Evolutionary conservation across 208 protist genomes (phyloP), one percentile per base, ranked within the genome.

Genomic region (Leishmania gerbilli): DNA sequence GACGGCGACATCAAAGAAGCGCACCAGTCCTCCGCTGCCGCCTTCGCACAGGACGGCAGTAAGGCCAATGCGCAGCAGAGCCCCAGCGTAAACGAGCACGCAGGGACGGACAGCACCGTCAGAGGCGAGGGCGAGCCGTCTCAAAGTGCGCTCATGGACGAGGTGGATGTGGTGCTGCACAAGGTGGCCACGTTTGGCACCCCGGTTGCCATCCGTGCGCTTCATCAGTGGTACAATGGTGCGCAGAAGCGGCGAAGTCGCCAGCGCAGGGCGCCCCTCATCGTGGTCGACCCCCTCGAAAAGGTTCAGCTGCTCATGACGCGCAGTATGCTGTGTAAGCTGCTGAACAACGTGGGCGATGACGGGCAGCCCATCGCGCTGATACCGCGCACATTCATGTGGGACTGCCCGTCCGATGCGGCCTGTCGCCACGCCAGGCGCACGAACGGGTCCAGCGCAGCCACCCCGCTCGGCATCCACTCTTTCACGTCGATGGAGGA

Each of bases 131-230:
- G 24, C 11, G 71, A 74, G 24, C 58, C 62, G 6, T 64, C 77
- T 53, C 53, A 83, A 27, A 49, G 34, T 27, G 71, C 45, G 21
- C 53, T 79, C 8, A 62, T n/a, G 15, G 81, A 74, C 3, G 76
- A 87, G 31, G 88, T 93, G 24, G 88, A 96, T 77, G 89, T 95
- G 71, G 82, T 97, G n/a, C 77, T 97, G 9, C 94, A 97, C 83
- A 97, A 97, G 81, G 85, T 95, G 31, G 87, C 89, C 58, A 92
- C 92, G 67, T 91, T 94, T 37, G 90, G 87, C 45, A 74, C 78
- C 19, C 80, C 82, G 60, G 77, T 75, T 3, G 91, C 90, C 24
- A 84, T 81, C 11, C 71, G 47, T 0, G 91, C 91, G n/a, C 77
- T 97, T 37, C 24, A 81, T 51, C 53, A 65, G 51, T 97, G 92